Evolutionary conservation across 2,329 filamentous ascomycete species (phyloP).

Genomic region (Triangularia setosa): DNA sequence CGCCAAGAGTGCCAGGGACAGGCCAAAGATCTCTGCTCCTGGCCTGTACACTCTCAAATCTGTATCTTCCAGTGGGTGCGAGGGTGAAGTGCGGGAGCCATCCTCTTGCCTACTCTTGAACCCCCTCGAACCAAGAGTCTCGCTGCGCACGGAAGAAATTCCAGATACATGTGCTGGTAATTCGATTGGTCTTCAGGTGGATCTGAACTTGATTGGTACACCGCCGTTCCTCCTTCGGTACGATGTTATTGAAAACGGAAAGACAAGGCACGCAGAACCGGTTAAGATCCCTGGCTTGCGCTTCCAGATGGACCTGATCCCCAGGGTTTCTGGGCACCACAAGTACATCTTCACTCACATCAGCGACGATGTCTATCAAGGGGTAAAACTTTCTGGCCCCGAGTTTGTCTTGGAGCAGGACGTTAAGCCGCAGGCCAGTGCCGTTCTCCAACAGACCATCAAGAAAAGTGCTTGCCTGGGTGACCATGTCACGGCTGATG

Average conservation of each 20-base stretch:
- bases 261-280: constrained; percentile 47
- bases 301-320: constrained; percentile 79
- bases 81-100: constrained; percentile 86
- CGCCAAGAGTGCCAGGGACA: constrained; percentile 59
- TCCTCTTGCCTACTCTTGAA: constrained; percentile 91
- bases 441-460: constrained; percentile 58
- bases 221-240: constrained; percentile 87
- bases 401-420: constrained; percentile 73
- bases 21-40: constrained; percentile 66
- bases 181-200: constrained; percentile 83
- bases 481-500: constrained; percentile 69
- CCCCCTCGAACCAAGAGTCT: constrained; percentile 77
- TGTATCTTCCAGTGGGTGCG: constrained; percentile 75
- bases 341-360: constrained; percentile 81
- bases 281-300: constrained; percentile 67
- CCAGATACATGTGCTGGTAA: constrained; percentile 94
- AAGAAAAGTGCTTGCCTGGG: constrained; percentile 74
- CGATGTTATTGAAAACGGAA: constrained; percentile 58
- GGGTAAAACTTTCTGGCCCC: constrained; percentile 57
- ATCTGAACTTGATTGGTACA: constrained; percentile 85
- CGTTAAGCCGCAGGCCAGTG: constrained; percentile 88
- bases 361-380: constrained; percentile 75
- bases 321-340: constrained; percentile 76
- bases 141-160: constrained; percentile 72
- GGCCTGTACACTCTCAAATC: constrained; percentile 84